Conservation (phyloP, 257 asterid genomes). For the Avicennia marina region DNA sequence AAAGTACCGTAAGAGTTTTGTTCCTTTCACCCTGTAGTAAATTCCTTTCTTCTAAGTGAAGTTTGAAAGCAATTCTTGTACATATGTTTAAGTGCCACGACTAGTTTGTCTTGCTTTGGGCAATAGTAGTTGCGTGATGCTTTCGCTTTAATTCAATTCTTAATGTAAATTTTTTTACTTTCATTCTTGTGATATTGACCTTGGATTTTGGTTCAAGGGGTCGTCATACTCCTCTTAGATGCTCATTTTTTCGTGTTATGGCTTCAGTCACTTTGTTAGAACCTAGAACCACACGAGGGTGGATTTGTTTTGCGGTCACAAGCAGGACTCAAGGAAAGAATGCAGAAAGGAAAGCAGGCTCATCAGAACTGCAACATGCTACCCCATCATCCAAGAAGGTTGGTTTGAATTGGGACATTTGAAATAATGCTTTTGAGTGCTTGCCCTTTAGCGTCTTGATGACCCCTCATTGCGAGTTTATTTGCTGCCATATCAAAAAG, state of each 20-base stretch:
- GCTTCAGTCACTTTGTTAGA: no score
- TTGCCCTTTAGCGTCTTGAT: neutral
- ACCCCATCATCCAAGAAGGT: conserved; percentile 34
- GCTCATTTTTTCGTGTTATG: no score
- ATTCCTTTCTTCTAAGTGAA: neutral
- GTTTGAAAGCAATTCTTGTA: neutral
- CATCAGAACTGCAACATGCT: conserved; percentile 11
- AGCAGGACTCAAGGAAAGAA: conserved; percentile 33
- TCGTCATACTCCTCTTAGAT: neutral
- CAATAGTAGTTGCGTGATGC: neutral
- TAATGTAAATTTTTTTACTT: neutral
- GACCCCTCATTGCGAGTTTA: neutral
- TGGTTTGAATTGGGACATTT: conserved; percentile 2
- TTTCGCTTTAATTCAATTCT: neutral
- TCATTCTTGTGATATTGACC: neutral
- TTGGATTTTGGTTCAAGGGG: neutral
- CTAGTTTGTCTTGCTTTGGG: neutral
- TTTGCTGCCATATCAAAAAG: conserved; percentile 23
- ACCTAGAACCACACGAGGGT: neutral
- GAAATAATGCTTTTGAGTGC: no score
- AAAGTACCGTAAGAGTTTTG: neutral
- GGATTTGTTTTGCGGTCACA: conserved; percentile 11
- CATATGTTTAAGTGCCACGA: neutral
- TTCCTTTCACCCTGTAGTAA: neutral
- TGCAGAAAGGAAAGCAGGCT: conserved; percentile 20